These are phyloP conservation scores for Komagataella mondaviorum DNA, from an alignment of 805 yeast genomes.

Conservation along the genomic window DNA sequence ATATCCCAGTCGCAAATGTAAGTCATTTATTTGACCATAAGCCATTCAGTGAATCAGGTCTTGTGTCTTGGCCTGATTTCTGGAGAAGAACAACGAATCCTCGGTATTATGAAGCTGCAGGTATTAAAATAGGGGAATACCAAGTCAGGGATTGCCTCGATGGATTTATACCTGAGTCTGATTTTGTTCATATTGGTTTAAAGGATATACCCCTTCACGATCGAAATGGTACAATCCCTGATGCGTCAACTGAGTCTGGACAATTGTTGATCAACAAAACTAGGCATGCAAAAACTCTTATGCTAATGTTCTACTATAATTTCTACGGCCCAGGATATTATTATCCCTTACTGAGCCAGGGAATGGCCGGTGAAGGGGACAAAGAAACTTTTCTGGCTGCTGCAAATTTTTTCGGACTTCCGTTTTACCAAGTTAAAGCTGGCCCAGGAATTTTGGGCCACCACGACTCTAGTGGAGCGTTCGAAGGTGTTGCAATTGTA, in stretches of 20 bases:
- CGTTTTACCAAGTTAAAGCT: slow-evolving; percentile 41
- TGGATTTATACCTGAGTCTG: slow-evolving; percentile 2
- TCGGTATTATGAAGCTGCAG: slow-evolving; percentile 41
- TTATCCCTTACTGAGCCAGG: slow-evolving; percentile 44
- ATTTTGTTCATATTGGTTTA: background rate
- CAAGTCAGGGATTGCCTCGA: slow-evolving; percentile 19
- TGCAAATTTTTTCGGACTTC: slow-evolving; percentile 32
- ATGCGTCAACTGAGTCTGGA: slow-evolving; percentile 52
- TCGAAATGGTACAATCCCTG: slow-evolving; percentile 45
- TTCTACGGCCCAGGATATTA: slow-evolving; percentile 46
- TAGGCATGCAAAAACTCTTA: slow-evolving; percentile 37
- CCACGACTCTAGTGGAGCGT: slow-evolving; percentile 15
- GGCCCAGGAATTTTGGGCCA: slow-evolving; percentile 38
- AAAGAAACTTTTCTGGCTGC: slow-evolving; percentile 70
- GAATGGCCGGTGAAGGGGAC: slow-evolving; percentile 68
- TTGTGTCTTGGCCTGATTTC: slow-evolving; percentile 56
- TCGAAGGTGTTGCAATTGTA: slow-evolving; percentile 34
- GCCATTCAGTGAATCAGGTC: slow-evolving; percentile 27
- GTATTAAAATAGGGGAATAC: slow-evolving; percentile 18
- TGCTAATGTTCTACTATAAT: slow-evolving; percentile 47
- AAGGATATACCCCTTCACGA: slow-evolving; percentile 37
- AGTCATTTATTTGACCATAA: slow-evolving; percentile 34
- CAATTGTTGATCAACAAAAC: slow-evolving; percentile 45
- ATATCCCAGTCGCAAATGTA: slow-evolving; percentile 30
- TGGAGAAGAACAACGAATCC: slow-evolving; percentile 59